Percentiles rank a stretch among this genome's conserved stretches.
These are phyloP conservation scores for Mycena olivaceomarginata DNA, from an alignment of 768 basidiomycete species.

Conservation along the genomic window DNA sequence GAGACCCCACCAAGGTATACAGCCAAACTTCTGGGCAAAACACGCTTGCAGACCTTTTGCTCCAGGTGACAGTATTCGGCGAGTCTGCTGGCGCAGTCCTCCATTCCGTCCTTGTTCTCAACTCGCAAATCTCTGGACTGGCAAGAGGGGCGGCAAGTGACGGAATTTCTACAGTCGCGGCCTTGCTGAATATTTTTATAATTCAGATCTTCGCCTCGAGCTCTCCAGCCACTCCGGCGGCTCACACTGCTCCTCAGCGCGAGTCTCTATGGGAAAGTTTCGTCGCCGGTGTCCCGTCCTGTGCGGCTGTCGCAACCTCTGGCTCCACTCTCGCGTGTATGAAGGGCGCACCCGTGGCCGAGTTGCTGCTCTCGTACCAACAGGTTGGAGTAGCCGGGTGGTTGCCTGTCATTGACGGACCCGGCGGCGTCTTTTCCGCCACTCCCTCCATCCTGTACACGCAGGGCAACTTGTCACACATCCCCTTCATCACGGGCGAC, in stretches of 20 bases:
- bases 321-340: conserved; percentile 12
- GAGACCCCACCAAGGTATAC: background rate
- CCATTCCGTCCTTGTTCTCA: background rate
- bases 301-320: background rate
- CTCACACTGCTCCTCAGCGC: conserved; percentile 7
- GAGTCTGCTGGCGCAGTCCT: conserved; percentile 12
- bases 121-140: conserved; percentile 12
- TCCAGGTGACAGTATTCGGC: conserved; percentile 12
- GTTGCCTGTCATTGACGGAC: conserved; percentile 5
- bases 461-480: conserved; percentile 8
- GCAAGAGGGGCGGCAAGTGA: conserved; percentile 16
- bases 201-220: conserved; percentile 19
- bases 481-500: conserved; percentile 20
- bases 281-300: conserved; percentile 13
- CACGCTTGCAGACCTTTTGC: background rate
- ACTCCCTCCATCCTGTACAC: conserved; percentile 4
- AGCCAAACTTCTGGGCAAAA: background rate
- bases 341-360: conserved; percentile 4
- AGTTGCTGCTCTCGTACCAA: background rate
- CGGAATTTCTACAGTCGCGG: background rate
- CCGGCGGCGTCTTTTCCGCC: background rate
- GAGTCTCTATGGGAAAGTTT: conserved; percentile 8
- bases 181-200: background rate
- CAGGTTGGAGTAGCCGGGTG: background rate
- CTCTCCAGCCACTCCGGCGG: conserved; percentile 1